Conservation (phyloP, 371 early-diverging fungal genomes). For the Lichtheimia ornata region DNA sequence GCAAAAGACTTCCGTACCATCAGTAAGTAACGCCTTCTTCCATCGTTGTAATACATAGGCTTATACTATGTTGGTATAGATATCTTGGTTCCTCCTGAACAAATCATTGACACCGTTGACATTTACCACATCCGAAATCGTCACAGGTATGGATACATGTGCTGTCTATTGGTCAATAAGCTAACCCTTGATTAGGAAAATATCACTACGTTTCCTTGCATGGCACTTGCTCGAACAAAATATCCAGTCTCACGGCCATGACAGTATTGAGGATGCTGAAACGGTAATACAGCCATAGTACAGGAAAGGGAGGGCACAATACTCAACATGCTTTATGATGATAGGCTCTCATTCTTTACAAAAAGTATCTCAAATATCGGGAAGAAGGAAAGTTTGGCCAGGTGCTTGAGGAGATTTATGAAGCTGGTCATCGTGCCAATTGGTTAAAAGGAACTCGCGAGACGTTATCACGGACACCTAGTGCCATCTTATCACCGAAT, state of each 20-base stretch:
- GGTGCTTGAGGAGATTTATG: constrained; percentile 82
- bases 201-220: constrained; percentile 88
- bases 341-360: constrained; percentile 82
- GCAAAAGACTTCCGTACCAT: constrained; percentile 93
- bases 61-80: constrained; percentile 43
- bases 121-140: constrained; percentile 82
- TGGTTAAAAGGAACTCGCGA: constrained; percentile 55
- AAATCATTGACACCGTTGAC: constrained; percentile 91
- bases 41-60: not conserved
- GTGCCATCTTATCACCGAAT: not conserved
- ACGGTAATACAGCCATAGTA: constrained; percentile 51
- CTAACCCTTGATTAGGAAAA: constrained; percentile 48
- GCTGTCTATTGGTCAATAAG: no score
- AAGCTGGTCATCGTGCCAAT: constrained; percentile 71
- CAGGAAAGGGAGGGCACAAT: not conserved
- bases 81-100: constrained; percentile 82
- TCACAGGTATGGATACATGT: constrained; percentile 28
- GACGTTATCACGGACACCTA: constrained; percentile 6
- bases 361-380: constrained; percentile 70
- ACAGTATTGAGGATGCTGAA: constrained; percentile 92
- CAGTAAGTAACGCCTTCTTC: constrained; percentile 46
- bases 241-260: constrained; percentile 88
- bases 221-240: constrained; percentile 86
- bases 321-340: not conserved
- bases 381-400: constrained; percentile 69